A percentile compares a stretch with the other conserved stretches of the same genome.
phyloP scores from a whole-genome alignment of 176 grass and related monocot species.

The Hyparrhenia diplandra region DNA sequence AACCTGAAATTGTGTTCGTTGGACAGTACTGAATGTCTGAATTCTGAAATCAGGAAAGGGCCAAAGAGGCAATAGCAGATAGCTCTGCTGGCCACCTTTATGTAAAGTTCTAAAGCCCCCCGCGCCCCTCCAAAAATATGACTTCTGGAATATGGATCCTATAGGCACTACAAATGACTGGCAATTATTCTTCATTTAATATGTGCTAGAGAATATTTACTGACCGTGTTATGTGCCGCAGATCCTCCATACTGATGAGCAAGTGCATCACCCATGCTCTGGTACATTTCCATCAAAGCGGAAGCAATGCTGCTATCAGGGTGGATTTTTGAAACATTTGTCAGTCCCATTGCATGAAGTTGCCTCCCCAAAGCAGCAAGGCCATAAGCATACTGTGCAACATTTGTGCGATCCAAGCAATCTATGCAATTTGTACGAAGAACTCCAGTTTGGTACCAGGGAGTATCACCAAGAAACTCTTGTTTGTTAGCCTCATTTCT shows the following conservation, averaged over 20 bases:
- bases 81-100: too few relatives aligned
- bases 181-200: neutral
- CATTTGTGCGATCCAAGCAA: slow-evolving; percentile 94
- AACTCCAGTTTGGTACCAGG: slow-evolving; percentile 84
- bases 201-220: slow-evolving; percentile 5
- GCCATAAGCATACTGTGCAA: slow-evolving; percentile 96
- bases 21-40: neutral
- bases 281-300: slow-evolving; percentile 98
- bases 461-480: slow-evolving; percentile 30
- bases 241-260: slow-evolving; percentile 98
- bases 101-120: neutral
- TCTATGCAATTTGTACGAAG: slow-evolving; percentile 98
- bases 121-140: neutral
- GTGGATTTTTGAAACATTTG: slow-evolving; percentile 75
- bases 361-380: slow-evolving; percentile 85
- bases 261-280: slow-evolving; percentile 96
- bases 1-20: slow-evolving; percentile 55
- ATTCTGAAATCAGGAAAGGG: neutral
- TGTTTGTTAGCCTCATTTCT: slow-evolving; percentile 39
- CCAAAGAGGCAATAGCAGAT: too few relatives aligned
- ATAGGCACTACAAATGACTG: too few relatives aligned
- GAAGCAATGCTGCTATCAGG: slow-evolving; percentile 82
- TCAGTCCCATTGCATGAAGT: slow-evolving; percentile 82
- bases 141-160: neutral
- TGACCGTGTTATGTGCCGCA: slow-evolving; percentile 88